These are phyloP conservation scores for Skeletonema tropicum DNA, from an alignment of 108 stramenopile species.

Conservation along the genomic window DNA sequence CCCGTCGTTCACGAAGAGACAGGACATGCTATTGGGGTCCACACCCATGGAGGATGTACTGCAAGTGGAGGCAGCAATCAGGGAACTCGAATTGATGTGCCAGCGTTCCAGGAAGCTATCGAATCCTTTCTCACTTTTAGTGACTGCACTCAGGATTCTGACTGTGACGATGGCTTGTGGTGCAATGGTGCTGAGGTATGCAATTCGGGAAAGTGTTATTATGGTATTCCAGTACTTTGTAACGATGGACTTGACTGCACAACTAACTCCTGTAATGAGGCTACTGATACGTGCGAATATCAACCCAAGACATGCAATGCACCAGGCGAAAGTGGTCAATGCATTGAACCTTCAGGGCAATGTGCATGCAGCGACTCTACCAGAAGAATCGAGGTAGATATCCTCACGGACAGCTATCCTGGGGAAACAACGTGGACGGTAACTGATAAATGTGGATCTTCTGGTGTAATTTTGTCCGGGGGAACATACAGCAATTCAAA, in stretches of 20 bases:
- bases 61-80: neutral
- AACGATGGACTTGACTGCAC: neutral
- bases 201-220: neutral
- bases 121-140: neutral
- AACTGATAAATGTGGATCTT: neutral
- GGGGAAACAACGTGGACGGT: neutral
- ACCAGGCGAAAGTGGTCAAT: neutral
- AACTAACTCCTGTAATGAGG: neutral
- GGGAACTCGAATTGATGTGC: neutral
- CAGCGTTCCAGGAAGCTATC: neutral
- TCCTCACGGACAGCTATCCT: neutral
- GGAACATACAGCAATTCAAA: neutral
- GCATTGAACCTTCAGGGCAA: neutral
- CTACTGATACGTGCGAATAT: neutral
- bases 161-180: neutral
- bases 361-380: neutral
- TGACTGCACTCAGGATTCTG: neutral
- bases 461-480: neutral
- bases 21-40: slow-evolving; percentile 9
- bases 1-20: slow-evolving; percentile 6
- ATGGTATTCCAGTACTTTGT: neutral
- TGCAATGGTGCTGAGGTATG: slow-evolving; percentile 10
- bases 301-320: neutral
- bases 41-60: slow-evolving; percentile 11
- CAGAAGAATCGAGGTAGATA: neutral